Evolutionary conservation across 1,139 yeast species (phyloP).

Genomic region (Nakaseomyces delphensis): DNA sequence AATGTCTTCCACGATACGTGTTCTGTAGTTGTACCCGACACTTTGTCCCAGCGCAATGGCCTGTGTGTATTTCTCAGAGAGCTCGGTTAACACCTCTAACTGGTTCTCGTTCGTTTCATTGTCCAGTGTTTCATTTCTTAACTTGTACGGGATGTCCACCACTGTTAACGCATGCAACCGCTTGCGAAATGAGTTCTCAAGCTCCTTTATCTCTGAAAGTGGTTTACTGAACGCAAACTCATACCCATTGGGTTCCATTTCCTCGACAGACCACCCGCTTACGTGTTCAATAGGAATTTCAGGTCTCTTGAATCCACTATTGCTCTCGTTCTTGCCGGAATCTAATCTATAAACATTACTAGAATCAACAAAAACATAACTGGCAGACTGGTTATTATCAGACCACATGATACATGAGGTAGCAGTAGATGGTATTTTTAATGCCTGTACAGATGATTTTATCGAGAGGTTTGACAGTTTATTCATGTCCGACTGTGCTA

Average conservation of each 20-base stretch:
- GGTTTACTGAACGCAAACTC: conserved; percentile 18
- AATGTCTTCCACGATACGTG: conserved; percentile 31
- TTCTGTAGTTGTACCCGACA: conserved; percentile 25
- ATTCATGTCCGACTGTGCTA: conserved; percentile 18
- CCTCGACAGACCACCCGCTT: neutral
- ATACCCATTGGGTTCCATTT: neutral
- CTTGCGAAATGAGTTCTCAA: conserved; percentile 15
- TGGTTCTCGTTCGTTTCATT: conserved; percentile 25
- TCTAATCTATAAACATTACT: neutral
- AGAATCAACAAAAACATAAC: neutral
- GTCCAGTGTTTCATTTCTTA: conserved; percentile 19
- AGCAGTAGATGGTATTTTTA: conserved; percentile 6
- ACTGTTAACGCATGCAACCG: conserved; percentile 13
- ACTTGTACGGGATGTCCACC: conserved; percentile 16
- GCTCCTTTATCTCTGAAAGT: conserved; percentile 17
- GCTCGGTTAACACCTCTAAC: conserved; percentile 19
- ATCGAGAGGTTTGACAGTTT: conserved; percentile 13
- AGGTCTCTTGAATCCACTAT: too few species aligned
- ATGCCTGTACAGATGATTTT: conserved; percentile 11
- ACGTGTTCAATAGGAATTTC: neutral
- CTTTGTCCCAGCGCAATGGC: conserved; percentile 22
- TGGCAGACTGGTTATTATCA: neutral
- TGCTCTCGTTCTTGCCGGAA: neutral
- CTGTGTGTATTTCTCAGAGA: conserved; percentile 19
- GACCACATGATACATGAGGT: neutral